These are phyloP conservation scores for Fomitopsis schrenkii DNA, from an alignment of 1,284 basidiomycete species.

Conservation along the genomic window DNA sequence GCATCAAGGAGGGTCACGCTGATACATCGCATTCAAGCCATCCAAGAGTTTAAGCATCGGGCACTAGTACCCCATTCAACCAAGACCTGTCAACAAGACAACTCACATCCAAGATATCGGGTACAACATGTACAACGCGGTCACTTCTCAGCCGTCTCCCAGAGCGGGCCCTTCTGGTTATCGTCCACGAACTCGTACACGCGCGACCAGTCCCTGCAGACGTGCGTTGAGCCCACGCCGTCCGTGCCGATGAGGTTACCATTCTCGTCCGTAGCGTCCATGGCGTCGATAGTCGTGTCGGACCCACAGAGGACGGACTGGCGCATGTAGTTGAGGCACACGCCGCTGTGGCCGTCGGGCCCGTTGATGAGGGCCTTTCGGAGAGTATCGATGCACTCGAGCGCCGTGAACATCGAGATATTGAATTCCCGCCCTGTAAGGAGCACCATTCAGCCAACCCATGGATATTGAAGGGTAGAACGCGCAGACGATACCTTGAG, in stretches of 20 bases:
- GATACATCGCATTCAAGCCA: too few relatives aligned
- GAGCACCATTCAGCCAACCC: background rate
- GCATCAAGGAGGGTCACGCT: too few relatives aligned
- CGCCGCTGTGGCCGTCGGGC: conserved; percentile 11
- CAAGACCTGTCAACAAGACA: too few relatives aligned
- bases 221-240: conserved; percentile 13
- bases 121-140: background rate
- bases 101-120: too few relatives aligned
- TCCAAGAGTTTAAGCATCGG: too few relatives aligned
- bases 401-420: conserved; percentile 33
- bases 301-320: conserved; percentile 29
- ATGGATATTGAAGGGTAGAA: background rate
- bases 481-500: conserved; percentile 12
- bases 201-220: conserved; percentile 6
- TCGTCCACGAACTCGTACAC: conserved; percentile 1
- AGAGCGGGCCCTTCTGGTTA: background rate
- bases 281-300: conserved; percentile 33
- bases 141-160: background rate
- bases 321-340: conserved; percentile 22
- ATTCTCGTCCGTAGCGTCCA: conserved; percentile 19
- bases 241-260: background rate
- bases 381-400: conserved; percentile 31
- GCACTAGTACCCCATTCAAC: too few relatives aligned
- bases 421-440: conserved; percentile 14
- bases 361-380: conserved; percentile 23